phyloP scores from a whole-genome alignment of 805 yeast species.

The Nakazawaea peltata region DNA sequence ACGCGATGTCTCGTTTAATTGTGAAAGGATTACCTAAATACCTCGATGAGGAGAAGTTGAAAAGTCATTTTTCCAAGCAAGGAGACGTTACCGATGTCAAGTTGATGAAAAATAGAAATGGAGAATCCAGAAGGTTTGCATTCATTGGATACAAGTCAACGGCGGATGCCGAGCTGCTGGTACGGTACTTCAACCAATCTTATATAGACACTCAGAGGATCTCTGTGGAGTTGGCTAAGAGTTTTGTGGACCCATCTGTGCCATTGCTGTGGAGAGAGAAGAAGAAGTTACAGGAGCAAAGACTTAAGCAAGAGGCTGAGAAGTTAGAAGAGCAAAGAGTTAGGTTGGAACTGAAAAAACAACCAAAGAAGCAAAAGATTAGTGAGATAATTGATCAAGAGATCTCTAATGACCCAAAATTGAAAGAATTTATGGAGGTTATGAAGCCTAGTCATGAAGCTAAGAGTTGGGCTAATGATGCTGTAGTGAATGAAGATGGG shows the following conservation, averaged over 20 bases:
- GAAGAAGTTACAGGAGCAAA: constrained; percentile 41
- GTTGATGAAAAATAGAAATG: constrained; percentile 70
- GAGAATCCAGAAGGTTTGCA: constrained; percentile 88
- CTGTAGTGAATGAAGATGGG: constrained; percentile 35
- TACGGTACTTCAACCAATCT: constrained; percentile 62
- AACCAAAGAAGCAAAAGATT: constrained; percentile 29
- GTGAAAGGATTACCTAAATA: constrained; percentile 84
- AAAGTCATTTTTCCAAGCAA: constrained; percentile 47
- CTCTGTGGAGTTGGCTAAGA: constrained; percentile 75
- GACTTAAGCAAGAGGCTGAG: constrained; percentile 40
- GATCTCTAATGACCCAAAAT: constrained; percentile 54
- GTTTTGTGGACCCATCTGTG: constrained; percentile 76
- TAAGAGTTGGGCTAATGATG: constrained; percentile 71
- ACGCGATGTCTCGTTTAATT: constrained; percentile 83
- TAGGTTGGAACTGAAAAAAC: constrained; percentile 28
- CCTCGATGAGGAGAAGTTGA: constrained; percentile 64
- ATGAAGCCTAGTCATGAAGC: constrained; percentile 69
- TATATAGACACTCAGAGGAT: constrained; percentile 79
- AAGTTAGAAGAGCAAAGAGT: constrained; percentile 41
- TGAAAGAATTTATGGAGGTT: constrained; percentile 75
- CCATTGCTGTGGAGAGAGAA: constrained; percentile 58
- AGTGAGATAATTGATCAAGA: constrained; percentile 42
- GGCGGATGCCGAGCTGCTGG: constrained; percentile 74
- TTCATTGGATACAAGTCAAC: constrained; percentile 78
- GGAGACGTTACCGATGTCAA: constrained; percentile 84